Percentiles rank a stretch among this genome's conserved stretches.
phyloP scores from a whole-genome alignment of 2,329 filamentous ascomycete genomes.

The Xylariaceae sp. region DNA sequence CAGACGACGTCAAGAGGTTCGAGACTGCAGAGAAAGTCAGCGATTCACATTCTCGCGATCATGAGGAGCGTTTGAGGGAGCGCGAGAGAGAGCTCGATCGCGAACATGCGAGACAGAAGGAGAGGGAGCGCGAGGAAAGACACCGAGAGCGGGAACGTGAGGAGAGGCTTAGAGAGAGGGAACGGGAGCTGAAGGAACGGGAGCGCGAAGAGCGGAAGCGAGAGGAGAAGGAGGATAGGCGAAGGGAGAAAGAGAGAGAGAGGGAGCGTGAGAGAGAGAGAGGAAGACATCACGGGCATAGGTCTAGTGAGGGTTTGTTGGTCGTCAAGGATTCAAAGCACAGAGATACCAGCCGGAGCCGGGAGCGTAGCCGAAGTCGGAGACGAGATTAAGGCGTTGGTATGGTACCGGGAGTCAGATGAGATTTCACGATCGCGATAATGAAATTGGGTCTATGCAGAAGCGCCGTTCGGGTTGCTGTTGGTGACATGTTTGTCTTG shows the following conservation, averaged over 20 bases:
- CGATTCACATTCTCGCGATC: slow-evolving; percentile 10
- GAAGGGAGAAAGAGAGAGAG: slow-evolving; percentile 14
- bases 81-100: slow-evolving; percentile 14
- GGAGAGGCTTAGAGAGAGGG: slow-evolving; percentile 12
- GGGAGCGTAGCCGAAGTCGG: slow-evolving; percentile 22
- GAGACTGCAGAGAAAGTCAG: slow-evolving; percentile 30
- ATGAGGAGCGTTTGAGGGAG: slow-evolving; percentile 4
- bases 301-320: slow-evolving; percentile 19
- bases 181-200: slow-evolving; percentile 15
- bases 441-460: not conserved
- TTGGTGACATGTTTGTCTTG: too few relatives aligned
- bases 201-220: slow-evolving; percentile 13
- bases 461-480: too few relatives aligned
- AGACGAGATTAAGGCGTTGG: slow-evolving; percentile 14
- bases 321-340: slow-evolving; percentile 26
- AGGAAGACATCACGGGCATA: slow-evolving; percentile 11
- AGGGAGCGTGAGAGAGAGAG: slow-evolving; percentile 14
- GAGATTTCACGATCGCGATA: not conserved
- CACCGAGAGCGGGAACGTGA: slow-evolving; percentile 16
- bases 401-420: too few relatives aligned
- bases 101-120: slow-evolving; percentile 18
- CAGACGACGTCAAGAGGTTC: slow-evolving; percentile 54
- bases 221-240: slow-evolving; percentile 10
- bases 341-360: slow-evolving; percentile 21
- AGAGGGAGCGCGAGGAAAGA: slow-evolving; percentile 19